These are phyloP conservation scores for Monotropa hypopitys DNA, from an alignment of 179 eudicot genomes.

Conservation along the genomic window DNA sequence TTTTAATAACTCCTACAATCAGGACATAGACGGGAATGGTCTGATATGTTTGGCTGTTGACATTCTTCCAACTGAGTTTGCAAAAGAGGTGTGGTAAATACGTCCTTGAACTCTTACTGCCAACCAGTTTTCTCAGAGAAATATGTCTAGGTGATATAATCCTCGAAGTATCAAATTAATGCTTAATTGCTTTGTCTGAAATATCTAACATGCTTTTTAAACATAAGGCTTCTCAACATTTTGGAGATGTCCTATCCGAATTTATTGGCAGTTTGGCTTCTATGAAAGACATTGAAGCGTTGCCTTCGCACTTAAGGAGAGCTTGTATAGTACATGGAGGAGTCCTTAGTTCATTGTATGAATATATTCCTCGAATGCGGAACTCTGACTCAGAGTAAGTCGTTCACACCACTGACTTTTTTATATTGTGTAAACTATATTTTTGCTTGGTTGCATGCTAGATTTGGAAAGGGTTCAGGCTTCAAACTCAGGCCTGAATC, in stretches of 20 bases:
- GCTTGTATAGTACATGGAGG: slow-evolving; percentile 83
- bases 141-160: neutral
- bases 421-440: neutral
- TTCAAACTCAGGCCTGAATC: neutral
- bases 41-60: slow-evolving; percentile 81
- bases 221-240: slow-evolving; percentile 86
- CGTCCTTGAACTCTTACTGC: neutral
- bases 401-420: slow-evolving; percentile 9
- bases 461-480: neutral
- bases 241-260: slow-evolving; percentile 72
- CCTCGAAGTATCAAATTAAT: neutral
- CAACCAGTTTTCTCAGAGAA: neutral
- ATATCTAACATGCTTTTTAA: slow-evolving; percentile 4
- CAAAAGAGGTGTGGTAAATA: slow-evolving; percentile 59
- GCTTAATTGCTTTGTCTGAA: neutral
- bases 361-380: slow-evolving; percentile 80
- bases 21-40: slow-evolving; percentile 77
- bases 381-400: slow-evolving; percentile 64
- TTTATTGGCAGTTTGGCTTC: slow-evolving; percentile 66
- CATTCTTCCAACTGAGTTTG: slow-evolving; percentile 95
- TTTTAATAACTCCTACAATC: slow-evolving; percentile 43
- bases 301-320: slow-evolving; percentile 58
- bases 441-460: neutral
- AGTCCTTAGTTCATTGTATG: slow-evolving; percentile 55
- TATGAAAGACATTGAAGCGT: slow-evolving; percentile 27